Percentiles rank a stretch among this genome's conserved stretches.
phyloP scores from a whole-genome alignment of 495 filamentous ascomycete genomes.

The Pyrenula aspistea region DNA sequence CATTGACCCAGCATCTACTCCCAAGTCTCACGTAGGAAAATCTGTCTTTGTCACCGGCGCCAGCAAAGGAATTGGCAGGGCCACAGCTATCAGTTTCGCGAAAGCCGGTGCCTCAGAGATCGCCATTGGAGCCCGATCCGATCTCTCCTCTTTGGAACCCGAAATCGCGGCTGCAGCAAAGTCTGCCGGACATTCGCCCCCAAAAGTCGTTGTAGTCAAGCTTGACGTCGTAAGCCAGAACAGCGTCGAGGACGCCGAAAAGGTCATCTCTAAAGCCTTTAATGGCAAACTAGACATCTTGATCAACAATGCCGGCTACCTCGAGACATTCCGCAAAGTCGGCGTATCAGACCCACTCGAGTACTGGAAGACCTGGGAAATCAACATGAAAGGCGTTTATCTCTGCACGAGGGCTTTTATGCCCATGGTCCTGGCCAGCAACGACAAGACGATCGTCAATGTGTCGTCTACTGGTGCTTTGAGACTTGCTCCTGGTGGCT shows the following conservation, averaged over 20 bases:
- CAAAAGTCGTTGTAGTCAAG: constrained; percentile 25
- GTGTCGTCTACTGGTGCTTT: constrained; percentile 31
- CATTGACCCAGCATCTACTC: constrained; percentile 18
- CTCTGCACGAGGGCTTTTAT: constrained; percentile 26
- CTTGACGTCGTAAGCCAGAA: constrained; percentile 29
- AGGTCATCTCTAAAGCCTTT: constrained; percentile 15
- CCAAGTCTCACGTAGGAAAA: constrained; percentile 19
- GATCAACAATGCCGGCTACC: constrained; percentile 40
- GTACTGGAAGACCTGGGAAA: constrained; percentile 31
- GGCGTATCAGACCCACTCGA: constrained; percentile 28
- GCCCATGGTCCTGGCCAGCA: constrained; percentile 30
- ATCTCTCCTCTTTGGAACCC: constrained; percentile 8
- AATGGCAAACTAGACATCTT: constrained; percentile 36
- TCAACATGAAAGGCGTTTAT: constrained; percentile 36
- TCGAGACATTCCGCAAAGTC: constrained; percentile 21
- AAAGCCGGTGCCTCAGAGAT: constrained; percentile 32
- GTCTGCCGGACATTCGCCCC: constrained; percentile 18
- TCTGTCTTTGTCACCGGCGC: constrained; percentile 36
- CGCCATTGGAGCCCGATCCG: constrained; percentile 31
- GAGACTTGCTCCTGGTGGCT: constrained; percentile 11
- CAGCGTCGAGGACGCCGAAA: constrained; percentile 20
- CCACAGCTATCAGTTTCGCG: constrained; percentile 30
- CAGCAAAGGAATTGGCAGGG: constrained; percentile 34
- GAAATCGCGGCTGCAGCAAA: constrained; percentile 25
- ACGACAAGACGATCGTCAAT: constrained; percentile 36